A percentile compares a stretch with the other conserved stretches of the same genome.
Evolutionary conservation across 2,329 filamentous ascomycete species (phyloP).

Genomic region (Metarhizium robertsii): DNA sequence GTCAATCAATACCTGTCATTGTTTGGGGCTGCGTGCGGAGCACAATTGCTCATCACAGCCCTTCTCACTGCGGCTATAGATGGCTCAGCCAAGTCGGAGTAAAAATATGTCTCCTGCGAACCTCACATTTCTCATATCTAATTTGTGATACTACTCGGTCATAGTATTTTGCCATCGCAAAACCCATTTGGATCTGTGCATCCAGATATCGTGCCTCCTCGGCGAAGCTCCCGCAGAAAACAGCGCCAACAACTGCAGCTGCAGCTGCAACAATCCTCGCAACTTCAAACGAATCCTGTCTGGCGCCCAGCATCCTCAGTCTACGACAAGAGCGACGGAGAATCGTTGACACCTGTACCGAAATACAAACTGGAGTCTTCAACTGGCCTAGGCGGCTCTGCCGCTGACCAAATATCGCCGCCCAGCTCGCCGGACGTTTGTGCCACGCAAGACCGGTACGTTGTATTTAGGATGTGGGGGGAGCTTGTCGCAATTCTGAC

Average conservation of each 20-base stretch:
- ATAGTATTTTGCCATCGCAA: constrained; percentile 9
- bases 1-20: neutral
- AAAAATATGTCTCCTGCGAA: neutral
- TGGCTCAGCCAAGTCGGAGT: neutral
- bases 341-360: constrained; percentile 25
- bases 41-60: neutral
- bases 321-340: constrained; percentile 29
- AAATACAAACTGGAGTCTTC: constrained; percentile 19
- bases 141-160: neutral
- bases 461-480: constrained; percentile 8
- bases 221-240: constrained; percentile 24
- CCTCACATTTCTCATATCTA: neutral
- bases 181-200: constrained; percentile 11
- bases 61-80: neutral
- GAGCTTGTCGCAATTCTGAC: neutral
- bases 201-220: constrained; percentile 23
- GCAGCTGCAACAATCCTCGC: constrained; percentile 3
- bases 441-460: constrained; percentile 31
- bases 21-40: neutral
- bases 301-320: constrained; percentile 48
- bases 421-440: constrained; percentile 46
- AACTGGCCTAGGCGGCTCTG: constrained; percentile 22
- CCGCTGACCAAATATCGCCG: constrained; percentile 42
- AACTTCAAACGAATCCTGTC: constrained; percentile 17
- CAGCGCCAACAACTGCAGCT: constrained; percentile 11